phyloP scores from a whole-genome alignment of 1,284 basidiomycete genomes.

The Schizophyllum commune region DNA sequence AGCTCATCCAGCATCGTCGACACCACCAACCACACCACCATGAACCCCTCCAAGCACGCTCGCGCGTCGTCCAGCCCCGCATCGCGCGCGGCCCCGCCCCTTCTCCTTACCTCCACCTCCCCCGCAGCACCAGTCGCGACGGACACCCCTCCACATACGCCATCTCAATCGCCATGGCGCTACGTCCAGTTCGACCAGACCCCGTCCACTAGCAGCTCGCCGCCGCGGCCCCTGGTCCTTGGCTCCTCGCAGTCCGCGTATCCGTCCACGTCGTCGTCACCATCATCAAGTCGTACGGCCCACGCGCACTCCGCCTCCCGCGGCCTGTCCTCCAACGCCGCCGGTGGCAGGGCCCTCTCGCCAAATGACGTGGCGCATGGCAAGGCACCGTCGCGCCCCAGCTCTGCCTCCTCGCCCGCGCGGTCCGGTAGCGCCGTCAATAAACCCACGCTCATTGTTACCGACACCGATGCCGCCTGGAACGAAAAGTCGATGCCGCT shows the following conservation, averaged over 20 bases:
- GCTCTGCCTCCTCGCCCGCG: slow-evolving; percentile 12
- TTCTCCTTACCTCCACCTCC: slow-evolving; percentile 22
- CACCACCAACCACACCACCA: slow-evolving; percentile 7
- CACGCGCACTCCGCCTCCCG: neutral
- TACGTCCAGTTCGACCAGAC: slow-evolving; percentile 25
- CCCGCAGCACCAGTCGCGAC: slow-evolving; percentile 22
- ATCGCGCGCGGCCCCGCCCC: slow-evolving; percentile 16
- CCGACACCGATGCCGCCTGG: neutral
- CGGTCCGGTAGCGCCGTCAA: slow-evolving; percentile 34
- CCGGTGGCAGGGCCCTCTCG: neutral
- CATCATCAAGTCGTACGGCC: neutral
- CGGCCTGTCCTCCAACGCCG: neutral
- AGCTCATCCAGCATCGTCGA: neutral
- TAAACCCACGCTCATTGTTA: slow-evolving; percentile 15
- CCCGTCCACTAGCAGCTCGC: slow-evolving; percentile 20
- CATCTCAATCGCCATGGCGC: slow-evolving; percentile 26
- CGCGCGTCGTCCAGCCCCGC: slow-evolving; percentile 25
- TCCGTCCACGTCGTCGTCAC: slow-evolving; percentile 11
- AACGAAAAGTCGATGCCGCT: neutral
- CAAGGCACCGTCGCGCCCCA: slow-evolving; percentile 5
- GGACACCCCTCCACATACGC: slow-evolving; percentile 16
- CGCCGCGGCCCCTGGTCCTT: slow-evolving; percentile 2
- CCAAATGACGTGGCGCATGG: neutral
- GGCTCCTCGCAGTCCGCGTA: slow-evolving; percentile 4
- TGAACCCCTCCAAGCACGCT: slow-evolving; percentile 20